Evolutionary conservation across 192 early-diverging fungal genomes (phyloP).

Genomic region (Coemansia sp.): DNA sequence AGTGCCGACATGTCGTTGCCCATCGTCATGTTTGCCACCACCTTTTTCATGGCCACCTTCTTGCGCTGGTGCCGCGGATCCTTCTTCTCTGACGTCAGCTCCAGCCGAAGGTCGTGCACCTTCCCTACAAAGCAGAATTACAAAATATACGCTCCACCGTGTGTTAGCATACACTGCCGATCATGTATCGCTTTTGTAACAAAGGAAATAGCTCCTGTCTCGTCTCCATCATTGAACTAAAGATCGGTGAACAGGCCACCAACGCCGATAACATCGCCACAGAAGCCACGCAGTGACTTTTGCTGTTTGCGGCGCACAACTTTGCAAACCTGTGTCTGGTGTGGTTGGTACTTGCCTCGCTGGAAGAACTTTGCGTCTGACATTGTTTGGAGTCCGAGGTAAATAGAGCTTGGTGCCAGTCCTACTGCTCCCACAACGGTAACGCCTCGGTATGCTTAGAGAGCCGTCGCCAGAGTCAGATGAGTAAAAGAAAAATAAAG

Average conservation of each 20-base stretch:
- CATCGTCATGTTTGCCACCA: slow-evolving; percentile 99
- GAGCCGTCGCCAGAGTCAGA: background rate
- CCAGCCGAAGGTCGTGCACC: slow-evolving; percentile 83
- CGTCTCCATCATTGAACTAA: background rate
- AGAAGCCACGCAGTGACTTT: background rate
- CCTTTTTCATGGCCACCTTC: slow-evolving; percentile 85
- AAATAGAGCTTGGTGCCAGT: background rate
- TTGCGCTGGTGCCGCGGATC: slow-evolving; percentile 80
- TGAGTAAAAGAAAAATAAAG: slow-evolving; percentile 1
- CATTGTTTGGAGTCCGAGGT: slow-evolving; percentile 50
- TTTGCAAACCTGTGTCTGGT: background rate
- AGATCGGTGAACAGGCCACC: background rate
- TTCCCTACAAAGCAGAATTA: slow-evolving; percentile 62
- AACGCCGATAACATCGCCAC: background rate
- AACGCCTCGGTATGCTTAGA: background rate
- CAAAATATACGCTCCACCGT: background rate
- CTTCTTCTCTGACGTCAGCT: slow-evolving; percentile 83
- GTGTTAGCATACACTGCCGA: slow-evolving; percentile 8
- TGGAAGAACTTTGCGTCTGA: slow-evolving; percentile 80
- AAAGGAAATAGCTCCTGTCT: background rate
- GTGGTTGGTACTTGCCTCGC: slow-evolving; percentile 58
- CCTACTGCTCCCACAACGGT: slow-evolving; percentile 3
- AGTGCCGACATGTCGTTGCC: slow-evolving; percentile 98
- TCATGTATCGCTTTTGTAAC: background rate
- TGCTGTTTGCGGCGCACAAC: background rate